Evolutionary conservation across 2,329 filamentous ascomycete genomes (phyloP).

Genomic region (Trichoderma koningiopsis): DNA sequence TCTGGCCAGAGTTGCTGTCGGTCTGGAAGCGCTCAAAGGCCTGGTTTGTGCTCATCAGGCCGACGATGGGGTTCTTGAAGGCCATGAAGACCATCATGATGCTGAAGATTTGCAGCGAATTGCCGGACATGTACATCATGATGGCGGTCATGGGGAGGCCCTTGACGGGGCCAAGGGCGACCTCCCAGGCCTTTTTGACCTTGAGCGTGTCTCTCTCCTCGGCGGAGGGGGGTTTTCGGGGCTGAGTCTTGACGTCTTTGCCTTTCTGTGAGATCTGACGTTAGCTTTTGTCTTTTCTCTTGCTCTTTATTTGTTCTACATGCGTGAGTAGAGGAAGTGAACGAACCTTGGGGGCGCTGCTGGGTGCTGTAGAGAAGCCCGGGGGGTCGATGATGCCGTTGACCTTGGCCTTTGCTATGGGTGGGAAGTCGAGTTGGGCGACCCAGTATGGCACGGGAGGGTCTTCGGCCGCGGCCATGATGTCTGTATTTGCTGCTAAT

Average conservation of each 20-base stretch:
- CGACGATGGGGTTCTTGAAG: constrained; percentile 93
- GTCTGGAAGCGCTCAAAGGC: constrained; percentile 93
- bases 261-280: constrained; percentile 46
- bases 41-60: constrained; percentile 77
- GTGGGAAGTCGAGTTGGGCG: constrained; percentile 71
- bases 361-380: constrained; percentile 68
- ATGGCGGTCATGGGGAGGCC: constrained; percentile 96
- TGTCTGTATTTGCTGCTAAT: not conserved
- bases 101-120: constrained; percentile 96
- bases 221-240: constrained; percentile 67
- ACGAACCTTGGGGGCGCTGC: constrained; percentile 58
- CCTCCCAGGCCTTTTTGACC: constrained; percentile 98
- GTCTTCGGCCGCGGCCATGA: constrained; percentile 16
- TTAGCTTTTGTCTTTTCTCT: constrained; percentile 18
- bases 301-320: not conserved
- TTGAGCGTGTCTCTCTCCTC: constrained; percentile 95
- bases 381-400: constrained; percentile 78
- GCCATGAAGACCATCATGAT: constrained; percentile 99
- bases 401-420: constrained; percentile 66
- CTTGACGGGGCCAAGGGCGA: constrained; percentile 91
- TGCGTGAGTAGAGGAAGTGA: not conserved
- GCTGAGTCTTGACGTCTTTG: constrained; percentile 52
- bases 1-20: constrained; percentile 69
- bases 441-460: constrained; percentile 73
- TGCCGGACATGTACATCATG: constrained; percentile 99